Conservation (phyloP, 2,329 filamentous ascomycete genomes). For the Huntiella savannae region DNA sequence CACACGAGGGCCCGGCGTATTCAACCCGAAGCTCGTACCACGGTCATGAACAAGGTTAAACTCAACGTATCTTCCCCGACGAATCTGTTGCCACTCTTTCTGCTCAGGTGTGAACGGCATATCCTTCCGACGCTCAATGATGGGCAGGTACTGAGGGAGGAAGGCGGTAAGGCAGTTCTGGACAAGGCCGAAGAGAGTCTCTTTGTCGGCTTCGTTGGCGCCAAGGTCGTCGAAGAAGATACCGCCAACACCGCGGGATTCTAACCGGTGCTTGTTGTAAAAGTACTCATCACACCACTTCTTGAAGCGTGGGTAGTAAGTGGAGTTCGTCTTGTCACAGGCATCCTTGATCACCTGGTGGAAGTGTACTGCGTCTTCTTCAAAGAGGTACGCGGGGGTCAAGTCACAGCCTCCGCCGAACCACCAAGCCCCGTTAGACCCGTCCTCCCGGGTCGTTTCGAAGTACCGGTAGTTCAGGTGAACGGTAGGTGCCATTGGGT, state of each 20-base stretch:
- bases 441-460: constrained; percentile 74
- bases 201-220: constrained; percentile 64
- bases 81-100: constrained; percentile 92
- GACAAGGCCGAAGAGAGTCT: constrained; percentile 77
- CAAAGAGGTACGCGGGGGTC: constrained; percentile 84
- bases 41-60: constrained; percentile 97
- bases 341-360: constrained; percentile 81
- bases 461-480: constrained; percentile 99
- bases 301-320: constrained; percentile 89
- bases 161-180: constrained; percentile 75
- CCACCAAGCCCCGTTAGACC: constrained; percentile 81
- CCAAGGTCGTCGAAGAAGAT: constrained; percentile 99
- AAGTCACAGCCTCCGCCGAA: constrained; percentile 91
- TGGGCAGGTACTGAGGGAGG: constrained; percentile 76
- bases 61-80: constrained; percentile 89
- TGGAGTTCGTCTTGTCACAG: constrained; percentile 82
- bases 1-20: constrained; percentile 75
- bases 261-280: constrained; percentile 73
- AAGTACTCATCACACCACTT: constrained; percentile 98
- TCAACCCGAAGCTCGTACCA: constrained; percentile 82
- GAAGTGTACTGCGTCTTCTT: constrained; percentile 94
- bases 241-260: constrained; percentile 74
- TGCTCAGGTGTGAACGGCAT: constrained; percentile 74
- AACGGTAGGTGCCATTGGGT: constrained; percentile 93
- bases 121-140: constrained; percentile 72